These are phyloP conservation scores for Lumnitzera racemosa DNA, from an alignment of 345 rosid species.

Conservation along the genomic window DNA sequence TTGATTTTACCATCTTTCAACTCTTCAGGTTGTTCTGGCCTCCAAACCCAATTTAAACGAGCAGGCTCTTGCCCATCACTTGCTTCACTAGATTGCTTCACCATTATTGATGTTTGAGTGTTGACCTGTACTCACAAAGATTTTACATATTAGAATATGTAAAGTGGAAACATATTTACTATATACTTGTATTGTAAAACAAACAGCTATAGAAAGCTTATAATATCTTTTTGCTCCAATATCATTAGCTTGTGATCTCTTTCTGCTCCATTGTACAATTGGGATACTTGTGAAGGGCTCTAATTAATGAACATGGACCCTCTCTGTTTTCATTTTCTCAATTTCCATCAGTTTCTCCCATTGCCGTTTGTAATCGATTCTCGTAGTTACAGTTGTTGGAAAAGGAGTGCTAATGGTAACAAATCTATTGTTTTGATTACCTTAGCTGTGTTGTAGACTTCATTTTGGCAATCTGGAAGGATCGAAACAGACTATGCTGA, in stretches of 20 bases:
- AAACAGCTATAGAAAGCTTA: too few species aligned
- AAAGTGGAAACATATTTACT: too few species aligned
- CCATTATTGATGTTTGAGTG: constrained; percentile 23
- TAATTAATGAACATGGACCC: too few species aligned
- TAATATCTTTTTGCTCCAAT: too few species aligned
- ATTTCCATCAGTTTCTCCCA: too few species aligned
- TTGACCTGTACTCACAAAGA: constrained; percentile 15
- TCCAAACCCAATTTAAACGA: constrained; percentile 28
- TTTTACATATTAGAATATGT: not conserved
- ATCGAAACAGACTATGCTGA: constrained; percentile 34
- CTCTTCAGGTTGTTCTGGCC: constrained; percentile 11
- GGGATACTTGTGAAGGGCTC: too few species aligned
- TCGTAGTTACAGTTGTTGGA: too few species aligned
- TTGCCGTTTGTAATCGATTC: too few species aligned
- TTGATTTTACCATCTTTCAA: not conserved
- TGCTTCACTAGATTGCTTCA: constrained; percentile 7
- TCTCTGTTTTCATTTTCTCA: too few species aligned
- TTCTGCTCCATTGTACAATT: too few species aligned
- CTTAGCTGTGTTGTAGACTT: constrained; percentile 40
- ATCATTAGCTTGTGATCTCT: too few species aligned
- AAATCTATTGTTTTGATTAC: constrained; percentile 1
- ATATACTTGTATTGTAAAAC: too few species aligned
- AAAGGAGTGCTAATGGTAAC: not conserved
- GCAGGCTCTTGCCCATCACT: constrained; percentile 20
- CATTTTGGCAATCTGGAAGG: constrained; percentile 30